These are phyloP conservation scores for Yamadazyma ubonensis DNA, from an alignment of 805 yeast species.

Conservation along the genomic window DNA sequence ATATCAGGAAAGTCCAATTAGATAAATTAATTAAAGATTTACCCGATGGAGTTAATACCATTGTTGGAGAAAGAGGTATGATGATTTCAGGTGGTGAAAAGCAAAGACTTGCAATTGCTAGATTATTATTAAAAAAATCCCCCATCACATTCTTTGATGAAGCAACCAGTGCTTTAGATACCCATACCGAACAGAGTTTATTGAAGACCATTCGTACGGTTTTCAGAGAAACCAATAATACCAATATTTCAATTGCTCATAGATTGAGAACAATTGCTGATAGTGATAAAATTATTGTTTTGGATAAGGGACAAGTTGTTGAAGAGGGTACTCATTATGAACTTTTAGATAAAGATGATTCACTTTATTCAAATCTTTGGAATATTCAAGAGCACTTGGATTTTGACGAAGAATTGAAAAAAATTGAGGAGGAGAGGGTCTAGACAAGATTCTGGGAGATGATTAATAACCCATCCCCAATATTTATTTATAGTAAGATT, in stretches of 20 bases:
- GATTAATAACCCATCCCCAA: no score
- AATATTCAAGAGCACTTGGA: constrained; percentile 82
- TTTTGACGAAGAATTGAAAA: constrained; percentile 33
- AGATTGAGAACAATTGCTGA: constrained; percentile 91
- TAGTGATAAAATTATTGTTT: constrained; percentile 87
- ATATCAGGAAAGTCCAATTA: constrained; percentile 69
- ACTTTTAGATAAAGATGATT: constrained; percentile 51
- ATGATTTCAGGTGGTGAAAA: constrained; percentile 99
- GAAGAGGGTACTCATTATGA: constrained; percentile 85
- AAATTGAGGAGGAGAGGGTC: neutral
- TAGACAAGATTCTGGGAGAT: no score
- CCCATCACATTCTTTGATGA: constrained; percentile 95
- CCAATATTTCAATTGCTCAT: constrained; percentile 92
- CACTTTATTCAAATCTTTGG: constrained; percentile 84
- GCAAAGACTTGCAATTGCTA: constrained; percentile 90
- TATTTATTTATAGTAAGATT: neutral
- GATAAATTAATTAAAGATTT: constrained; percentile 59
- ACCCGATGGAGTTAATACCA: constrained; percentile 81
- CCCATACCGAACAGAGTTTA: constrained; percentile 89
- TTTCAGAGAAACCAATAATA: constrained; percentile 56
- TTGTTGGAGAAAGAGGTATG: constrained; percentile 97
- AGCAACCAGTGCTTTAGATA: constrained; percentile 94
- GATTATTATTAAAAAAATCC: constrained; percentile 80
- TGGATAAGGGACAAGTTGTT: constrained; percentile 71
- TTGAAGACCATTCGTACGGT: constrained; percentile 69